A percentile compares a stretch with the other conserved stretches of the same genome.
Conservation (phyloP, 441 rosid genomes). For the Pelargonium myrrhifolium region DNA sequence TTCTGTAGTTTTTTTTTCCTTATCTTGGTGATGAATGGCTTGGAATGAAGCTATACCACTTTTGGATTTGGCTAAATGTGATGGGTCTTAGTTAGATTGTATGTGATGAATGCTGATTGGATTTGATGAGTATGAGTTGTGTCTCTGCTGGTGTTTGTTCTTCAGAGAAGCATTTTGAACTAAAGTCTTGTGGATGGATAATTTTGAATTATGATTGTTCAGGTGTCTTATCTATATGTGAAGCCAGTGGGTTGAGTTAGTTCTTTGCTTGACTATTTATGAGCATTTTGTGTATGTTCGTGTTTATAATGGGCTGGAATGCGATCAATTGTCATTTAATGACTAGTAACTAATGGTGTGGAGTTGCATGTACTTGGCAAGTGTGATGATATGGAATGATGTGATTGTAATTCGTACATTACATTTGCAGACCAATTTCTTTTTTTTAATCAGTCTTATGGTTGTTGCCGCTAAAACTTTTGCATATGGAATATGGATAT, state of each 20-base stretch:
- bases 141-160: constrained; percentile 12
- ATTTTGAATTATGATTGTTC: constrained; percentile 13
- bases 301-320: constrained; percentile 3
- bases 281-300: background rate
- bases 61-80: constrained; percentile 20
- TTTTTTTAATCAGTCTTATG: background rate
- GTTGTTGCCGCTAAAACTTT: background rate
- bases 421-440: background rate
- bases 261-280: constrained; percentile 11
- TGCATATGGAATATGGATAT: background rate
- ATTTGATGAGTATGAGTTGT: constrained; percentile 12
- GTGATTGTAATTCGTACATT: background rate
- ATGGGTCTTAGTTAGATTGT: constrained; percentile 34
- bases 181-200: constrained; percentile 14
- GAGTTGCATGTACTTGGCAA: background rate
- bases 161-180: constrained; percentile 9
- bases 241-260: constrained; percentile 20
- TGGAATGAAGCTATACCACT: constrained; percentile 20
- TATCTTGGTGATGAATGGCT: constrained; percentile 29
- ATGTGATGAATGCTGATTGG: constrained; percentile 24
- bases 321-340: background rate
- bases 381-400: constrained; percentile 8
- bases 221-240: constrained; percentile 11
- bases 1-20: constrained; percentile 26
- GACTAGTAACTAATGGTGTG: background rate